Base-by-base conservation (phyloP, 176 grass and related monocot species). In the Paspalum notatum region DNA sequence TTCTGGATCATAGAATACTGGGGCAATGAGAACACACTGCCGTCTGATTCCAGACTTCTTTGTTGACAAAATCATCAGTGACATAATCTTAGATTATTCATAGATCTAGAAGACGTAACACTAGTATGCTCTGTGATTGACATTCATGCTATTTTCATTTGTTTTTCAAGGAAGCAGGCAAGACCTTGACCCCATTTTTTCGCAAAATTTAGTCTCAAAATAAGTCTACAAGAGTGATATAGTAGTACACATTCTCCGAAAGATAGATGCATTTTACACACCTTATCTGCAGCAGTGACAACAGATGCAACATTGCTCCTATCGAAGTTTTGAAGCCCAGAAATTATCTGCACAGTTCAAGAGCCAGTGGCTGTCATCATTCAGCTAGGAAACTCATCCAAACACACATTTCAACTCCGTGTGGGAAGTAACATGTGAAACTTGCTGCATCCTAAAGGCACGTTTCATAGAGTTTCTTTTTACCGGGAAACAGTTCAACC, bases 231-330 rank as follows among this genome's bases (percentile, higher is more conserved):
- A 76, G 45, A 49, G 50, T 12, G 7, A 51, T 51, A 38, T 22
- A 22, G 37, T 15, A 61, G 24, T 76, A 61, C 46, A 17, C 55
- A 46, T 21, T 62, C 1, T 32, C 32, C 32, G 75, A 77, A 18
- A 20, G 24, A 61, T 20, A 32, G 25, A 77, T 42, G 15, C 72
- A 40, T 66, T 52, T 56, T 75, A 14, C 63, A 47, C 27, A 94
- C 95, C 92, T 98, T 93, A 77, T 98, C 95, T 52, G 95, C 95
- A 49, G 95, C 92, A 44, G 85, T 94, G 85, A 94, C 90, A 65
- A 95, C 92, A 32, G 92, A 98, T 18, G 95, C 87, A 79, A 98
- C 95, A 63, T 53, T 94, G 50, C 58, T 65, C 83, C 82, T 86
- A 86, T 98, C 90, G 17, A 93, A 94, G 42, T 98, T 98, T 32